These are phyloP conservation scores for Plectosphaerella sp. DNA, from an alignment of 2,329 filamentous ascomycete species.

Conservation along the genomic window DNA sequence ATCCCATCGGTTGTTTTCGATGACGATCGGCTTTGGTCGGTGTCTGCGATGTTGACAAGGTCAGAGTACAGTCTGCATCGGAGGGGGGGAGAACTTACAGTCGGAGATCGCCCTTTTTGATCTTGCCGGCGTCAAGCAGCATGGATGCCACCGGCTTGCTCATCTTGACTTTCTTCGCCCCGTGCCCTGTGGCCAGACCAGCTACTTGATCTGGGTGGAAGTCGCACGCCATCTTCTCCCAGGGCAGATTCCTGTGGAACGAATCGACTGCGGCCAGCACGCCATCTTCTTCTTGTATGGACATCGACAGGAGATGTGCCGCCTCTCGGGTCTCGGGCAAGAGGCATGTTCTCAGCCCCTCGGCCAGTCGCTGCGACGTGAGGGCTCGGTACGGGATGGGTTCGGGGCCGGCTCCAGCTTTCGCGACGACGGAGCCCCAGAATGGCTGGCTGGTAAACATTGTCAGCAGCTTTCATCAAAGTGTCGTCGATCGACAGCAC, in stretches of 20 bases:
- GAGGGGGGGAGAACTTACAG: not conserved
- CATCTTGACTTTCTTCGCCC: slow-evolving; percentile 8
- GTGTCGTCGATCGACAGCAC: not conserved
- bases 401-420: slow-evolving; percentile 8
- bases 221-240: slow-evolving; percentile 6
- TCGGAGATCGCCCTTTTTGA: not conserved
- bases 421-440: slow-evolving; percentile 10
- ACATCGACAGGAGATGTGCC: slow-evolving; percentile 7
- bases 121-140: slow-evolving; percentile 5
- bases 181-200: slow-evolving; percentile 1
- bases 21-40: slow-evolving; percentile 6
- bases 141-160: slow-evolving; percentile 7
- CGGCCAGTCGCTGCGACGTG: slow-evolving; percentile 8
- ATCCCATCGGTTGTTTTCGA: slow-evolving; percentile 10
- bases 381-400: slow-evolving; percentile 10
- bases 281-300: slow-evolving; percentile 7
- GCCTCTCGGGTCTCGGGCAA: slow-evolving; percentile 3
- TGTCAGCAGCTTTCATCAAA: not conserved
- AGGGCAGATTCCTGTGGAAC: slow-evolving; percentile 8
- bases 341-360: slow-evolving; percentile 5
- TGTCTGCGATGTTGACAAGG: not conserved
- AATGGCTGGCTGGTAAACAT: slow-evolving; percentile 6
- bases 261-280: slow-evolving; percentile 6
- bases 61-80: not conserved
- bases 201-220: slow-evolving; percentile 8